Evolutionary conservation across 2,329 filamentous ascomycete genomes (phyloP), one percentile per base, ranked within the genome.

Genomic region (Calonectria montana): DNA sequence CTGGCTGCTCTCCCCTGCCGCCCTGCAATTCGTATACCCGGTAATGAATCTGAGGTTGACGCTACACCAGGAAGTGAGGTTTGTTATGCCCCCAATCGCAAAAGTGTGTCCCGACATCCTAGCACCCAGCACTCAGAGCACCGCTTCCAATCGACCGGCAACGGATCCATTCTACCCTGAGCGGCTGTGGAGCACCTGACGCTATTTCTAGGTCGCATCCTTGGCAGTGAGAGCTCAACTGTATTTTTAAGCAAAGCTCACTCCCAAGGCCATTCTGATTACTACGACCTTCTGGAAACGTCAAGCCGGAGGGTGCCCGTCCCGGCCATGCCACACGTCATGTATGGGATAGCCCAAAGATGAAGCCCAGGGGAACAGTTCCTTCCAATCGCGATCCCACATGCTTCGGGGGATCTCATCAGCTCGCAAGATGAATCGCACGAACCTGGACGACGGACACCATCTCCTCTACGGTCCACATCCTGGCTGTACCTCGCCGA

Each of bases 91-190:
- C 70, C 71, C 67, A 79, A 78, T 70, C 63, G 71, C 75, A 75
- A 78, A 79, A 79, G 77, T 74, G 76, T 64, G 41, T 74, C 48
- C 67, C 71, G 69, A 70, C 75, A 75, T 59, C 73, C 74, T 50
- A 72, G 76, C 71, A 69, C 71, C 70, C 71, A 67, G 64, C 47
- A 57, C 59, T 23, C 59, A 69, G 70, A 31, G 65, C 68, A 43
- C 55, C 41, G 57, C 57, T 62, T 62, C 57, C 57, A 79, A 74
- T 78, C 68, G 77, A 69, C 76, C 73, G 71, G 70, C 76, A 74
- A 77, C 76, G 71, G 76, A 73, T 70, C 74, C 77, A 77, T 79
- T 72, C 69, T 67, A 73, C 75, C 75, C 74, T 71, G 64, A 71
- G 68, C 61, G 25, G 21, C 21, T 62, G 75, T 77, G 77, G 77